Evolutionary conservation across 1,284 basidiomycete species (phyloP).

Genomic region (Sphaerobolus stellatus): DNA sequence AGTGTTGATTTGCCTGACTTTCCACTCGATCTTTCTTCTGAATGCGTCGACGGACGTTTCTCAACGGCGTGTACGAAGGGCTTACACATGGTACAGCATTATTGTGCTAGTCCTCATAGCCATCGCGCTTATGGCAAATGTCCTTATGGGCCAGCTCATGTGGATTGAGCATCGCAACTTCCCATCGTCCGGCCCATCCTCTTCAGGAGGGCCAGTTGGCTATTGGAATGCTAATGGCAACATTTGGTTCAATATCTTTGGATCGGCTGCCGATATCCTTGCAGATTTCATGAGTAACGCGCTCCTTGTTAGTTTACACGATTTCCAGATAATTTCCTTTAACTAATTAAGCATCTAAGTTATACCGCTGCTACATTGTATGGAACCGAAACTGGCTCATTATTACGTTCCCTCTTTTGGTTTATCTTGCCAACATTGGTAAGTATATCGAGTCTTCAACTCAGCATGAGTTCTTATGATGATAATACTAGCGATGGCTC

Average conservation of each 20-base stretch:
- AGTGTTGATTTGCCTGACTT: slow-evolving; percentile 24
- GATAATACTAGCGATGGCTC: slow-evolving; percentile 13
- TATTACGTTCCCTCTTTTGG: slow-evolving; percentile 22
- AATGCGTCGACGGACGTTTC: slow-evolving; percentile 10
- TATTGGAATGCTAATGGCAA: slow-evolving; percentile 14
- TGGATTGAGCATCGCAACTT: slow-evolving; percentile 30
- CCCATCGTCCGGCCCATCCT: too few relatives aligned
- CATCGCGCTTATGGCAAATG: slow-evolving; percentile 23
- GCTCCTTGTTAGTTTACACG: slow-evolving; percentile 22
- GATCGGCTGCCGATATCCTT: slow-evolving; percentile 24
- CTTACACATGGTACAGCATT: slow-evolving; percentile 26
- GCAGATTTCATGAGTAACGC: slow-evolving; percentile 30
- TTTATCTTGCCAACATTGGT: slow-evolving; percentile 29
- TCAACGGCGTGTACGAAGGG: slow-evolving; percentile 5
- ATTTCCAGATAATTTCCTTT: not conserved
- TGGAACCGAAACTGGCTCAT: slow-evolving; percentile 24
- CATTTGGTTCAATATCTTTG: slow-evolving; percentile 27
- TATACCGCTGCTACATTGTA: slow-evolving; percentile 32
- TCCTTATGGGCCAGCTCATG: slow-evolving; percentile 22
- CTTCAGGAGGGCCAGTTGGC: slow-evolving; percentile 28
- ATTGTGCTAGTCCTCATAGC: slow-evolving; percentile 25
- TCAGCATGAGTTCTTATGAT: too few relatives aligned
- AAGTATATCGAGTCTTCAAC: too few relatives aligned
- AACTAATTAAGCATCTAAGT: slow-evolving; percentile 15
- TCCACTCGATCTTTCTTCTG: slow-evolving; percentile 23